Evolutionary conservation across 2,329 filamentous ascomycete genomes (phyloP), one percentile per base, ranked within the genome.

Genomic region (Aspergillus sp.): DNA sequence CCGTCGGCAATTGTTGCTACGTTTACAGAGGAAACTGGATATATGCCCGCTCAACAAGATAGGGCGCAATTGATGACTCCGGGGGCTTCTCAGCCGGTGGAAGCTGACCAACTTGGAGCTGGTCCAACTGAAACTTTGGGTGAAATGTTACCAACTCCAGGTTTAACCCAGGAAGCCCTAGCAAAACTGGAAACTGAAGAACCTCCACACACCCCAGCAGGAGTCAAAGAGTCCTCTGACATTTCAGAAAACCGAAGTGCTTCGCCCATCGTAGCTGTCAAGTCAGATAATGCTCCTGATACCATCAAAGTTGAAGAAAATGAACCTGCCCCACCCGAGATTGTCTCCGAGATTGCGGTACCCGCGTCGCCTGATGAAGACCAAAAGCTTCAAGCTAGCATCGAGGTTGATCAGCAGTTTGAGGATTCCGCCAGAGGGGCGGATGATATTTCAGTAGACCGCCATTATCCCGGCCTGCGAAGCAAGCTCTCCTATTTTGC

Each of bases 401-500:
- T 60, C 30, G 58, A 61, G 34, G 45, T 54, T 13, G 58, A 60
- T 42, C 48, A 59, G 12, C 49, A 59, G 34, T 47, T 54, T 5
- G 20, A 54, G 22, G 48, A 42, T 12, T 49, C 46, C 4, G 17
- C 58, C 13, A 46, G 62, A 11, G 54, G 63, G 15, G 51, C 53
- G 30, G 46, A 20, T 24, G 52, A 54, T 20, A 22, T 62, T 44
- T 51, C 41, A 22, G 59, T 67, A 45, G 61, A 71, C 58, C 70
- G 68, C 27, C 57, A 72, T 58, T 66, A 68, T 12, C 65, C 66
- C 9, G 77, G 77, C 5, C 60, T 75, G 13, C 75, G 73, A 33
- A 80, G 74, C 55, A 70, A 73, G 42, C 59, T 75, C 22, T 75
- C 75, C 8, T 80, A 80, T 59, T 80, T 77, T 56, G 66, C 72